Percentiles rank a stretch among this genome's conserved stretches.
These are phyloP conservation scores for Lachnellula hyalina DNA, from an alignment of 2,329 filamentous ascomycete species.

Conservation along the genomic window DNA sequence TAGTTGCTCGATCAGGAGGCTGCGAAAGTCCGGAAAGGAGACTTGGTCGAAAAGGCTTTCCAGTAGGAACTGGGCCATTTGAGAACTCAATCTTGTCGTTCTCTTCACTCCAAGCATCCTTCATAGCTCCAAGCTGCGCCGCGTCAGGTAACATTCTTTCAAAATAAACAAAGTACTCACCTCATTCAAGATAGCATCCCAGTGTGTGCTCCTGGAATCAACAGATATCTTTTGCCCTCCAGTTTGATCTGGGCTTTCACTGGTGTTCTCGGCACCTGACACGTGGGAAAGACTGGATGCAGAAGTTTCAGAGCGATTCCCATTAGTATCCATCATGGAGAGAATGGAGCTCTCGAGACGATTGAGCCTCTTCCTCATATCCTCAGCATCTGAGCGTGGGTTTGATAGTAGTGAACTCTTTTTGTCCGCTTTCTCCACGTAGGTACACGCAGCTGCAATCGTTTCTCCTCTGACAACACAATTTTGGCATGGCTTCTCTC, in stretches of 20 bases:
- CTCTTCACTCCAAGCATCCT: constrained; percentile 28
- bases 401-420: constrained; percentile 23
- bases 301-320: background rate
- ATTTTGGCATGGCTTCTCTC: constrained; percentile 46
- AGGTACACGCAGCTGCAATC: constrained; percentile 37
- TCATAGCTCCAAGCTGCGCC: constrained; percentile 20
- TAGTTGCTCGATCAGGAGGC: constrained; percentile 36
- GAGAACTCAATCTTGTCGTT: constrained; percentile 32
- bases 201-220: constrained; percentile 46
- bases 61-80: constrained; percentile 26
- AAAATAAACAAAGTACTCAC: constrained; percentile 33
- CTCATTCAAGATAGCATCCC: constrained; percentile 54
- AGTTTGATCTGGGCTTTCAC: constrained; percentile 1
- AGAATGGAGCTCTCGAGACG: constrained; percentile 52
- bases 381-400: constrained; percentile 29
- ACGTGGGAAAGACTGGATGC: background rate
- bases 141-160: background rate
- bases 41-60: constrained; percentile 15
- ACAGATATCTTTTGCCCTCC: constrained; percentile 13
- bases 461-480: constrained; percentile 45
- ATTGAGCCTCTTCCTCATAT: constrained; percentile 48
- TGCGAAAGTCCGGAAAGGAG: constrained; percentile 32
- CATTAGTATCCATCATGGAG: constrained; percentile 38
- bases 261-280: background rate
- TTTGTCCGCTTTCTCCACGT: constrained; percentile 45